Percentiles rank a stretch among this genome's conserved stretches.
Conservation (phyloP, 352 stramenopile species). For the Globisporangium cystogenes region DNA sequence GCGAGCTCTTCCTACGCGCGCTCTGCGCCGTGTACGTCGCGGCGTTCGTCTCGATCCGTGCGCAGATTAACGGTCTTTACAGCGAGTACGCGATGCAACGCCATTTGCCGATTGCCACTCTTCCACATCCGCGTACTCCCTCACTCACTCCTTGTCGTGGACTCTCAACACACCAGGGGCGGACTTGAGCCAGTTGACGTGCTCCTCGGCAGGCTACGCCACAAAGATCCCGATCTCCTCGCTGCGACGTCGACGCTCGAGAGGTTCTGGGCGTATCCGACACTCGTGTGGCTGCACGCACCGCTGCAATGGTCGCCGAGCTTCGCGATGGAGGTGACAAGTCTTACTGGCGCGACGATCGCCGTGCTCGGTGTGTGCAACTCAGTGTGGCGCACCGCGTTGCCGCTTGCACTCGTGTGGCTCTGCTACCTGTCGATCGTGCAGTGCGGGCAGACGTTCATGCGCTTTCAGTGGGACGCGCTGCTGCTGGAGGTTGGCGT, state of each 20-base stretch:
- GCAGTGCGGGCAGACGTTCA: conserved; percentile 83
- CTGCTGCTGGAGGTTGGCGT: conserved; percentile 86
- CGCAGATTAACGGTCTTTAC: conserved; percentile 79
- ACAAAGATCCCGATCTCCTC: conserved; percentile 7
- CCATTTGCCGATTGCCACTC: too few species aligned
- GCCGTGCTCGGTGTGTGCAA: conserved; percentile 24
- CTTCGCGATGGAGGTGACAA: conserved; percentile 46
- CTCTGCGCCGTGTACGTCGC: conserved; percentile 40
- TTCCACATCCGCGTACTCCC: too few species aligned
- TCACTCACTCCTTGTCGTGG: too few species aligned
- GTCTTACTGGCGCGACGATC: conserved; percentile 24
- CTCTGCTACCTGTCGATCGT: conserved; percentile 75
- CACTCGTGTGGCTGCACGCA: conserved; percentile 51
- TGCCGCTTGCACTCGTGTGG: conserved; percentile 32
- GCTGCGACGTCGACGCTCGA: conserved; percentile 11
- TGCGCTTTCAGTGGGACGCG: conserved; percentile 92
- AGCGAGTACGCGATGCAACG: conserved; percentile 45
- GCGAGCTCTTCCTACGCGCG: conserved; percentile 31
- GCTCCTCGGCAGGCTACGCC: conserved; percentile 35
- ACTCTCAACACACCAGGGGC: too few species aligned
- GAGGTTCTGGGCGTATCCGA: conserved; percentile 32
- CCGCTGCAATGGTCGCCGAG: conserved; percentile 32
- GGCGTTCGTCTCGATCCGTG: conserved; percentile 79
- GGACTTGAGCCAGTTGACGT: conserved; percentile 50
- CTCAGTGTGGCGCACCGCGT: conserved; percentile 23